phyloP scores from a whole-genome alignment of 495 filamentous ascomycete species.

The Penicillium bialowiezense region DNA sequence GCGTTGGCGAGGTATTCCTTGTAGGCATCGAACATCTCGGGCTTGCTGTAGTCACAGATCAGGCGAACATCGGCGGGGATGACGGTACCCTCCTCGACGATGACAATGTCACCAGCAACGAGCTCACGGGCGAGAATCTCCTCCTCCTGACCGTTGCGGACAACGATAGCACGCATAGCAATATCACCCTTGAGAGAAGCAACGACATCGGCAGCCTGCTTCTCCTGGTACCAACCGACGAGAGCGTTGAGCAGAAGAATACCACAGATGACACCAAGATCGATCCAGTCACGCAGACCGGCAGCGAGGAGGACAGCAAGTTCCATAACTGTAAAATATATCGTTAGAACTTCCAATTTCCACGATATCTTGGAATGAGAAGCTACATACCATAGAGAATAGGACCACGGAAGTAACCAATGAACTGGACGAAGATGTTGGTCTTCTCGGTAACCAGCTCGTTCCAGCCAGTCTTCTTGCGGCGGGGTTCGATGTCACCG shows the following conservation, averaged over 20 bases:
- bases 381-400: constrained; percentile 76
- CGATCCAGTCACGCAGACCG: constrained; percentile 79
- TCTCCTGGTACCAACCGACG: constrained; percentile 86
- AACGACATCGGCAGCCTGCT: constrained; percentile 82
- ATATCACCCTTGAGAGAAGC: constrained; percentile 80
- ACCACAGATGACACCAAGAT: constrained; percentile 82
- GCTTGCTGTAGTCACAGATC: constrained; percentile 72
- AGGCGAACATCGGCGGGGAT: constrained; percentile 72
- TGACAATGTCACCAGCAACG: constrained; percentile 77
- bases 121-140: constrained; percentile 76
- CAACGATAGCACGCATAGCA: constrained; percentile 70
- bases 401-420: constrained; percentile 77
- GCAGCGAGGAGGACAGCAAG: constrained; percentile 74
- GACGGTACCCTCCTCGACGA: constrained; percentile 74
- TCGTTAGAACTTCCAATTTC: neutral
- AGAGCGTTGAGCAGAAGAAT: constrained; percentile 76
- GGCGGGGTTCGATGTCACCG: constrained; percentile 60
- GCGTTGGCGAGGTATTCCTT: constrained; percentile 60
- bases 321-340: constrained; percentile 66
- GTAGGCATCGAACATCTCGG: constrained; percentile 69
- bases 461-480: constrained; percentile 69
- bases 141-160: constrained; percentile 69
- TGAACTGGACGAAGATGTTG: constrained; percentile 72
- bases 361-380: neutral
- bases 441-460: constrained; percentile 74